These are phyloP conservation scores for Eragrostis curvula DNA, from an alignment of 176 grass and related monocot species.

Conservation along the genomic window DNA sequence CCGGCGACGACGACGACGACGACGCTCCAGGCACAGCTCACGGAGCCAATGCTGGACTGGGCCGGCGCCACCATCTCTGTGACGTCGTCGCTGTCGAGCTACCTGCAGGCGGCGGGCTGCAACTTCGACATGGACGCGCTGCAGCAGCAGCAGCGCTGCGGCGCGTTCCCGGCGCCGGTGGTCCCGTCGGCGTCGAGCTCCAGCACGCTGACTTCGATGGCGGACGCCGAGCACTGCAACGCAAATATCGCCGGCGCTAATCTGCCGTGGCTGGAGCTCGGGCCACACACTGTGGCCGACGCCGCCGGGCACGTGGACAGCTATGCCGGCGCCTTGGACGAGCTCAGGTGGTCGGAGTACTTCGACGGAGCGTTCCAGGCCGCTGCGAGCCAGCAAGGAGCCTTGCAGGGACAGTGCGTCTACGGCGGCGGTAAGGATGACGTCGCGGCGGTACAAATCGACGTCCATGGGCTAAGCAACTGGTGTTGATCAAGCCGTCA, in stretches of 20 bases:
- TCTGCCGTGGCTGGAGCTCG: conserved; percentile 52
- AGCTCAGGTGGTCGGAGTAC: conserved; percentile 65
- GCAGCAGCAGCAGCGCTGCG: conserved; percentile 30
- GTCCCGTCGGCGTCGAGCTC: conserved; percentile 45
- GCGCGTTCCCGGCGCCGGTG: neutral
- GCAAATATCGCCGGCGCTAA: neutral
- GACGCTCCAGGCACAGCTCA: conserved; percentile 8
- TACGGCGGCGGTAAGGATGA: conserved; percentile 40
- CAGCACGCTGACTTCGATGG: conserved; percentile 48
- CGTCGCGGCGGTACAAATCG: conserved; percentile 40
- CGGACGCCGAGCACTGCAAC: conserved; percentile 18
- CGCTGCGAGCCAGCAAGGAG: conserved; percentile 40
- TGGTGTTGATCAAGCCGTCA: conserved; percentile 34
- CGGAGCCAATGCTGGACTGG: conserved; percentile 17
- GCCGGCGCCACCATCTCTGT: neutral
- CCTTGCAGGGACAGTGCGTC: conserved; percentile 47
- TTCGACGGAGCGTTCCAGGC: conserved; percentile 56
- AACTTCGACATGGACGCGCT: conserved; percentile 39
- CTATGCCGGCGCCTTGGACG: conserved; percentile 47
- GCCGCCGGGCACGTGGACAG: conserved; percentile 31
- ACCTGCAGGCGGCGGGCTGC: neutral
- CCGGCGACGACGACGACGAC: conserved; percentile 5
- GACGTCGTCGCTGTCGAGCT: neutral
- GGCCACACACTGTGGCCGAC: neutral
- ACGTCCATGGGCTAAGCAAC: conserved; percentile 50